Evolutionary conservation across 2,329 filamentous ascomycete species (phyloP), one percentile per base, ranked within the genome.

Genomic region (Zymoseptoria brevis): DNA sequence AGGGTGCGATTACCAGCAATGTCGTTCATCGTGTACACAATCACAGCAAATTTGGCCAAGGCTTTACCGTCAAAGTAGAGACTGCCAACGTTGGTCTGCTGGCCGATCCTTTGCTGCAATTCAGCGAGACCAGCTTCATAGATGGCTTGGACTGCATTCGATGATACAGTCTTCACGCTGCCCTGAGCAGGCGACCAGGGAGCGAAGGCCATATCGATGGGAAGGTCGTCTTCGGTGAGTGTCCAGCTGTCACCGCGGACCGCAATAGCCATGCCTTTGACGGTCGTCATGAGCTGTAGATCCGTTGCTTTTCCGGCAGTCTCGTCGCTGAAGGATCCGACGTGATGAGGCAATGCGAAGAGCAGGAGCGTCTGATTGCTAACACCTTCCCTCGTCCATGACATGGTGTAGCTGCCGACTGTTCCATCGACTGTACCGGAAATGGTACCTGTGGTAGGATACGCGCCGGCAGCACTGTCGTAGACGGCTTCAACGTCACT

Each of bases 51-150:
- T 55, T 75, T 75, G 30, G 72, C 73, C 19, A 75, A 64, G 16
- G 71, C 70, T 64, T 79, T 97, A 66, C 94, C 94, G 66, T 88
- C 89, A 73, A 87, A 96, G 74, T 97, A 97, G 85, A 96, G 92
- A 45, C 90, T 96, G 71, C 93, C 83, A 41, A 89, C 77, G 63
- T 94, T 83, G 4, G 85, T 84, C 69, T 94, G 87, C 0, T 77
- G 76, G n/a, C 78, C 74, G 74, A 96, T 89, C 70, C 91, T 81
- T 73, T 94, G 87, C 0, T 83, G 81, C 0, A 96, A 77, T 72
- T 99, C 94, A 19, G 62, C 60, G 19, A 79, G 81, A n/a, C 80
- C 78, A 1, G 90, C 88, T 8, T 86, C 78, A 1, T 80, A 77
- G 65, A 86, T 83, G 1, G 68, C 62, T 30, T 56, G 8, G 1